Conservation (phyloP, 108 stramenopile genomes). For the Heterococcus sp. region DNA sequence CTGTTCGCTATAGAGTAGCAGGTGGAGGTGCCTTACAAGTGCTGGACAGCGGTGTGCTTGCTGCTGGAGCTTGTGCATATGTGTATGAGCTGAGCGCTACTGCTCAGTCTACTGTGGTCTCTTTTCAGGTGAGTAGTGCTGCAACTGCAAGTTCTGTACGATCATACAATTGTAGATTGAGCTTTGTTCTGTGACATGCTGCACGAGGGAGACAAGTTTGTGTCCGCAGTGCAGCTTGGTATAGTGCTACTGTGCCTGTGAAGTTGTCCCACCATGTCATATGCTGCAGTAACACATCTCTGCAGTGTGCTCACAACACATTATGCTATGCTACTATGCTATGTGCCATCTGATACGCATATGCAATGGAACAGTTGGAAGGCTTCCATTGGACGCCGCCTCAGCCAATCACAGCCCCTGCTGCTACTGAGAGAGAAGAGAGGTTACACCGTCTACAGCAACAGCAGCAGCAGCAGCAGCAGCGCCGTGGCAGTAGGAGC, state of each 20-base stretch:
- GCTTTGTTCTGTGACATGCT: not conserved
- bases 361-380: conserved; percentile 2
- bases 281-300: no score
- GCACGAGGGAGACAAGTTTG: not conserved
- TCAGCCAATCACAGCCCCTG: not conserved
- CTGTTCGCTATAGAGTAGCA: conserved; percentile 13
- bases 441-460: not conserved
- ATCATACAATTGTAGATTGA: no score
- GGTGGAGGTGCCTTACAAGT: not conserved
- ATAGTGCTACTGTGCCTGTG: not conserved
- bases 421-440: not conserved
- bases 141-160: no score
- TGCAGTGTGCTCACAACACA: not conserved
- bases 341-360: not conserved
- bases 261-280: no score
- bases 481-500: not conserved
- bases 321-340: not conserved
- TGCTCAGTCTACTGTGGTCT: conserved; percentile 5
- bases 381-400: conserved; percentile 36
- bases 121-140: conserved; percentile 33
- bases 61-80: conserved; percentile 16
- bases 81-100: conserved; percentile 18
- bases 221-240: not conserved
- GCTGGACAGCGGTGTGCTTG: conserved; percentile 15
- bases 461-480: not conserved